Percentiles rank a stretch among this genome's conserved stretches.
These are phyloP conservation scores for Pleoardoris graminearum DNA, from an alignment of 2,329 filamentous ascomycete genomes.

Conservation along the genomic window DNA sequence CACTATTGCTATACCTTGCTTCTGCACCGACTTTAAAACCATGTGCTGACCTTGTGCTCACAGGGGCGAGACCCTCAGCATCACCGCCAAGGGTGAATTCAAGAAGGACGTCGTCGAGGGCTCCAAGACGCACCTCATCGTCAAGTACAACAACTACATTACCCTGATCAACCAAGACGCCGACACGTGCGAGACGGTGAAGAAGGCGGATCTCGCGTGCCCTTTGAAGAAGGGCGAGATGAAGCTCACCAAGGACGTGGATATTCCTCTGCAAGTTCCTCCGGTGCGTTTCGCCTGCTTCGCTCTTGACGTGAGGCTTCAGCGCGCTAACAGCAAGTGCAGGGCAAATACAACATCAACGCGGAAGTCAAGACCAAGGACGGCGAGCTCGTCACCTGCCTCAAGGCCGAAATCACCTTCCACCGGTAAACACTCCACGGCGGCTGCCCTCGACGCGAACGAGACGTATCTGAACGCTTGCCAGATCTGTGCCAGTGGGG, in stretches of 20 bases:
- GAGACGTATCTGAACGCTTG: slow-evolving; percentile 18
- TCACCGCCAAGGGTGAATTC: slow-evolving; percentile 78
- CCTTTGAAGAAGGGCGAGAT: slow-evolving; percentile 80
- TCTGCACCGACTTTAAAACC: not conserved
- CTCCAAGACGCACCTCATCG: slow-evolving; percentile 78
- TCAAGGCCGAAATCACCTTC: slow-evolving; percentile 75
- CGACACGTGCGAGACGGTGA: slow-evolving; percentile 86
- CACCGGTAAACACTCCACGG: slow-evolving; percentile 38
- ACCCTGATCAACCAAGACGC: slow-evolving; percentile 78
- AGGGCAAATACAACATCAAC: slow-evolving; percentile 88
- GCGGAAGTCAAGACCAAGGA: slow-evolving; percentile 82
- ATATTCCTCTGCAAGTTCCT: slow-evolving; percentile 84
- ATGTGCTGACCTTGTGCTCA: slow-evolving; percentile 10
- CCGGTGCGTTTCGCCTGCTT: slow-evolving; percentile 64
- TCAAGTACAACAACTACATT: slow-evolving; percentile 96
- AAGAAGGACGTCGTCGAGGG: slow-evolving; percentile 72
- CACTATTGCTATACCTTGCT: not conserved
- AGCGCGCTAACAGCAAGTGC: slow-evolving; percentile 16
- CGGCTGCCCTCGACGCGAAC: slow-evolving; percentile 10
- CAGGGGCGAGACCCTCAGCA: slow-evolving; percentile 77
- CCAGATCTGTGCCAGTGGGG: slow-evolving; percentile 32
- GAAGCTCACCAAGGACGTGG: slow-evolving; percentile 75
- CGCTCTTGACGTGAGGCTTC: not conserved
- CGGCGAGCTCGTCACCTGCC: slow-evolving; percentile 77
- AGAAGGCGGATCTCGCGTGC: slow-evolving; percentile 86